Evolutionary conservation across 176 grass and related monocot species (phyloP).

Genomic region (Phoenix dactylifera): DNA sequence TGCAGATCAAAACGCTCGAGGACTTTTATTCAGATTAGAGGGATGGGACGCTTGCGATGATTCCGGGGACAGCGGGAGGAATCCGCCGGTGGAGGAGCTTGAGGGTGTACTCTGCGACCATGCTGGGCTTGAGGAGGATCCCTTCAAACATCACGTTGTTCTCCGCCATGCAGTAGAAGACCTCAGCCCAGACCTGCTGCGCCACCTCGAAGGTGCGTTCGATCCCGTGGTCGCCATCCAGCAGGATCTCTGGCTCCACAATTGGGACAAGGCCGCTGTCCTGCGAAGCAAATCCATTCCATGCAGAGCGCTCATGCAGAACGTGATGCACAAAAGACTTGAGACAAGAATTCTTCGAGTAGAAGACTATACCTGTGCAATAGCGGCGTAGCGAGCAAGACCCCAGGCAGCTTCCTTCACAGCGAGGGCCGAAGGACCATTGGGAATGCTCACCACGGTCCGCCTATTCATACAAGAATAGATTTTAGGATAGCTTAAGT

Average conservation of each 20-base stretch:
- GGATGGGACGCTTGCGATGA: slow-evolving; percentile 7
- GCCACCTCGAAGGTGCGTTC: slow-evolving; percentile 18
- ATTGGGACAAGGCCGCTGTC: slow-evolving; percentile 17
- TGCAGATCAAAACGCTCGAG: too few relatives aligned
- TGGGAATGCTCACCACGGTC: slow-evolving; percentile 13
- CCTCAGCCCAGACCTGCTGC: slow-evolving; percentile 16
- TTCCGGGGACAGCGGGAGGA: slow-evolving; percentile 13
- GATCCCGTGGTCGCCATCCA: slow-evolving; percentile 16
- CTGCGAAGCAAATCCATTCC: neutral
- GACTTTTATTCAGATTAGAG: too few relatives aligned
- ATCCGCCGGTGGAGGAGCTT: slow-evolving; percentile 13
- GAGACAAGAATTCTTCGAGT: neutral
- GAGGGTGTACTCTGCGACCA: slow-evolving; percentile 21
- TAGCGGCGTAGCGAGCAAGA: slow-evolving; percentile 20
- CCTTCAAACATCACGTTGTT: slow-evolving; percentile 22
- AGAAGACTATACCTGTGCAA: neutral
- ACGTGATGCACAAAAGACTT: neutral
- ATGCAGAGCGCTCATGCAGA: neutral
- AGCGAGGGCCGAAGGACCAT: slow-evolving; percentile 13
- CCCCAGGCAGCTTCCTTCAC: slow-evolving; percentile 21
- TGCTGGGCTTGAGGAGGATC: slow-evolving; percentile 20
- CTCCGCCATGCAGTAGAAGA: slow-evolving; percentile 14
- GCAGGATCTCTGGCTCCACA: slow-evolving; percentile 20
- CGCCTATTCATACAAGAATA: neutral
- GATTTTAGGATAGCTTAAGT: too few relatives aligned